Evolutionary conservation across 768 basidiomycete species (phyloP), one percentile per base, ranked within the genome.

Genomic region (Lactarius tabidus): DNA sequence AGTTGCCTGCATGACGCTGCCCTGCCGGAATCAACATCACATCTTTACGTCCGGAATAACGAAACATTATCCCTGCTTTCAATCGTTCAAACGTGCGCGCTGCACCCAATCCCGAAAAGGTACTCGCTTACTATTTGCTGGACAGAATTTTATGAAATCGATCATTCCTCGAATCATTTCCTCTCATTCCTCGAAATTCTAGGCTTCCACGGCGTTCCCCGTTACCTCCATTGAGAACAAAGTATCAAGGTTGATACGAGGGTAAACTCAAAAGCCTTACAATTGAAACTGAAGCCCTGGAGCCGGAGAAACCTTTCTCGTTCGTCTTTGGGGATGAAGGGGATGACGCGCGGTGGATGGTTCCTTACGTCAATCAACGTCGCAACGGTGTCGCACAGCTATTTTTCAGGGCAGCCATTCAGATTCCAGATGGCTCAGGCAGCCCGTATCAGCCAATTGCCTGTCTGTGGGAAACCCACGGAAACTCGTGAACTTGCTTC

Each of bases 31-130:
- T 51, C 12, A 15, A 14, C 14, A 23, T 28, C 29, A 6, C 20
- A 57, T 63, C 35, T 62, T 51, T 57, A 57, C 62, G 62, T 63
- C 12, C 15, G n/a, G 23, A 23, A 23, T 48, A 48, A 48, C 45
- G 45, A 48, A 45, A 48, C 23, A 23, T 48, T 26, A 23, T 28
- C 14, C 6, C 23, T 14, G 12, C 5, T 12, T 48, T 14, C 45
- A 23, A 48, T 23, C 23, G 5, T 15, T 26, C 48, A 14, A 51
- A 51, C 48, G 48, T 51, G 48, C 48, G 48, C 14, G 10, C 48
- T 51, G 48, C 48, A 51, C 6, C 45, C 48, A 51, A 51, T 51
- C 48, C 48, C 26, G 48, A 51, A 51, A 26, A 51, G 48, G 26
- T 26, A 14, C 33, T 33, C 33, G 33, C 33, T 33, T 33, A 33